Evolutionary conservation across 352 stramenopile genomes (phyloP), one percentile per base, ranked within the genome.

Genomic region (Phytophthora pseudosyringae): DNA sequence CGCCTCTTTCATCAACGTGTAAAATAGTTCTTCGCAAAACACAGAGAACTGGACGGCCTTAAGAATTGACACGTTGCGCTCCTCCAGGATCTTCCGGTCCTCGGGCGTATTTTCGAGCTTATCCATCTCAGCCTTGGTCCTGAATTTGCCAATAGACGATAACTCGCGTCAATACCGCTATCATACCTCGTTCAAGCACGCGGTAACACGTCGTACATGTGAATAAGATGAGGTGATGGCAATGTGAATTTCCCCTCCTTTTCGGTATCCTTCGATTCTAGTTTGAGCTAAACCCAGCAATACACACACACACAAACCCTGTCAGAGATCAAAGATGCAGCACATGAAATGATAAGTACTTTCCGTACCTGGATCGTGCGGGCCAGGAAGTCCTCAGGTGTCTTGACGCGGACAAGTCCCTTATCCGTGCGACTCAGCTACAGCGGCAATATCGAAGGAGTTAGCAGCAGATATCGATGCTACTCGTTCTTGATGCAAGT

Each of bases 11-110:
- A 96, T 94, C 29, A 93, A 41, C 7, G 73, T 91, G 59, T 93
- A 81, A 62, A 96, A 96, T 0, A 92, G 63, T 60, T 96, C 88
- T 74, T 94, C 86, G 36, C 84, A 94, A 48, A 94, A 96, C 1
- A 96, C 81, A 2, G 88, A 94, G 53, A 94, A 94, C 71, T 94
- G 88, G 10, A 96, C 84, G 0, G 83, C 84, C 61, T 88, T 87
- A 4, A 96, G 59, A 57, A 94, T 69, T 5, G 78, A 86, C 25
- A 72, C 57, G 39, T 96, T 96, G 29, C 83, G 81, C 32, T 88
- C 82, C 4, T 93, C 71, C 21, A 94, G 55, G 6, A 76, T 65
- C 53, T 87, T 83, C 0, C 80, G 29, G n/a, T 93, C 80, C 11
- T 92, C 81, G 1, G 76, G 69, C 0, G 73, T 89, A 61, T 90